phyloP scores from a whole-genome alignment of 1,139 yeast species.

The Taiozyma sp. region DNA sequence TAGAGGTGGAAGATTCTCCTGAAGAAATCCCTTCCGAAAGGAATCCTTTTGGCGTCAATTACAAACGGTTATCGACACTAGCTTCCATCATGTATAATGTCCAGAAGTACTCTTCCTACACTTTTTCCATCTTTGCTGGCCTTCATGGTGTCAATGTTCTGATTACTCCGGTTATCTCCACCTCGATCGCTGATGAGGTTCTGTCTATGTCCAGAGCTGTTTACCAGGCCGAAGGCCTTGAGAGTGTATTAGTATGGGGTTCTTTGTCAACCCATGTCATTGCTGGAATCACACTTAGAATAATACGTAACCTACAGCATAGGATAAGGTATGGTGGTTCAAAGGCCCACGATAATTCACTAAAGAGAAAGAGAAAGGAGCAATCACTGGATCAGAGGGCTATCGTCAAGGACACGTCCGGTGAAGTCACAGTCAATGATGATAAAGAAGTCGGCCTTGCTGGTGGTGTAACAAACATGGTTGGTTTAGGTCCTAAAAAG shows the following conservation, averaged over 20 bases:
- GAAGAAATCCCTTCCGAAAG: background rate
- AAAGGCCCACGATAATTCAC: constrained; percentile 8
- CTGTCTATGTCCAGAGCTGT: constrained; percentile 59
- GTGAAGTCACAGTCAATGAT: constrained; percentile 28
- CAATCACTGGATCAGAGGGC: constrained; percentile 19
- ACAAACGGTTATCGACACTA: constrained; percentile 2
- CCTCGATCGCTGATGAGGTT: constrained; percentile 46
- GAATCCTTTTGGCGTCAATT: constrained; percentile 1
- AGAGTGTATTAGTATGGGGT: constrained; percentile 43
- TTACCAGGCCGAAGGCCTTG: constrained; percentile 53
- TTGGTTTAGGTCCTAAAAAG: constrained; percentile 50
- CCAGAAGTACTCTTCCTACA: constrained; percentile 63
- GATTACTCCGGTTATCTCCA: constrained; percentile 48
- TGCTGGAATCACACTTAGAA: constrained; percentile 49
- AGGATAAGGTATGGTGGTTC: constrained; percentile 23
- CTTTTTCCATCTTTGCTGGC: constrained; percentile 53
- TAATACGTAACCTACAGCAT: constrained; percentile 30
- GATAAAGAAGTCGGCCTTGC: constrained; percentile 54
- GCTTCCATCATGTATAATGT: constrained; percentile 4
- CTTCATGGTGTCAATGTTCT: constrained; percentile 57
- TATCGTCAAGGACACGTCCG: constrained; percentile 13
- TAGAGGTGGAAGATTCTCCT: constrained; percentile 1
- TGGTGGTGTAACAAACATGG: constrained; percentile 43
- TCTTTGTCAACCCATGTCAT: constrained; percentile 45
- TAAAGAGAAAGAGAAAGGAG: constrained; percentile 7